These are phyloP conservation scores for Pichia sp. DNA, from an alignment of 1,139 yeast species.

Conservation along the genomic window DNA sequence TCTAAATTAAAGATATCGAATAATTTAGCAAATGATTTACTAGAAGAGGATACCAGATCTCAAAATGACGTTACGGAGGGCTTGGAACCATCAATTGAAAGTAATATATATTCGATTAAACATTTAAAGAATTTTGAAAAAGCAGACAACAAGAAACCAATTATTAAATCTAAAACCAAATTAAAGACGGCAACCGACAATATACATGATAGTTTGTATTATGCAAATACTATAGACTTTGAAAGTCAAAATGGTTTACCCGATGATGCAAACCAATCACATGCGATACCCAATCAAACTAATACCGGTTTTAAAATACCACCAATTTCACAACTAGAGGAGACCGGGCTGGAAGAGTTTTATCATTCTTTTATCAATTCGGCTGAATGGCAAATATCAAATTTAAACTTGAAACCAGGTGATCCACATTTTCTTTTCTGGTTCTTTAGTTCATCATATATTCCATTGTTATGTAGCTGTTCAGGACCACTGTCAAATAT, in stretches of 20 bases:
- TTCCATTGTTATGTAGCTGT: slow-evolving; percentile 72
- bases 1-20: slow-evolving; percentile 1
- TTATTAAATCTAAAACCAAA: neutral
- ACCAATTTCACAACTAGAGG: slow-evolving; percentile 10
- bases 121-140: neutral
- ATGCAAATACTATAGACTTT: neutral
- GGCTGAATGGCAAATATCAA: slow-evolving; percentile 26
- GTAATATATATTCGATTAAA: neutral
- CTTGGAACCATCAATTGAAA: slow-evolving; percentile 3
- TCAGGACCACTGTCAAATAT: slow-evolving; percentile 72
- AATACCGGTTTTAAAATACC: slow-evolving; percentile 6
- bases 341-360: slow-evolving; percentile 16
- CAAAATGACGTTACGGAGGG: slow-evolving; percentile 1
- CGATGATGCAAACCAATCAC: neutral
- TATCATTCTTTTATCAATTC: slow-evolving; percentile 21
- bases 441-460: slow-evolving; percentile 56
- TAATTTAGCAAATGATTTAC: neutral
- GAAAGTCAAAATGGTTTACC: neutral
- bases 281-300: too few relatives aligned
- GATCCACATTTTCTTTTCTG: slow-evolving; percentile 45
- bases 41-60: slow-evolving; percentile 5
- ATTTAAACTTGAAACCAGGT: slow-evolving; percentile 37
- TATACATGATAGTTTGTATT: neutral
- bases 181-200: neutral
- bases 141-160: neutral